Conservation (phyloP, 2,329 filamentous ascomycete genomes). For the Xylaria sp. region DNA sequence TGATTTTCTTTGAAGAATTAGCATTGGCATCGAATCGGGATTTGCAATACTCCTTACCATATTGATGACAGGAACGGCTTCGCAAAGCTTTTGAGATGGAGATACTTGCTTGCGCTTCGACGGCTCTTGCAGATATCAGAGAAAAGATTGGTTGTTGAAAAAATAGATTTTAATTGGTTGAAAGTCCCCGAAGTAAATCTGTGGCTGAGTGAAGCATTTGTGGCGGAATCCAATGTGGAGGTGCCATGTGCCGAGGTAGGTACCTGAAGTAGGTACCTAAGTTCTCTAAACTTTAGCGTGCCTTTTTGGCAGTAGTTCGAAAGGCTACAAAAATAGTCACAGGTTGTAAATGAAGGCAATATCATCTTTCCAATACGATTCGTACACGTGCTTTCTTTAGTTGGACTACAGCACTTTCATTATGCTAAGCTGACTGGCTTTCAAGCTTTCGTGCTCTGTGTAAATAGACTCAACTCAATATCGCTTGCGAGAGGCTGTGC, state of each 20-base stretch:
- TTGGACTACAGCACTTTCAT: neutral
- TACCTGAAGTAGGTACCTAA: neutral
- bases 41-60: conserved; percentile 26
- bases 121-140: conserved; percentile 19
- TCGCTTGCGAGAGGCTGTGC: too few relatives aligned
- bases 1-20: conserved; percentile 37
- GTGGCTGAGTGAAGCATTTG: conserved; percentile 28
- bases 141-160: conserved; percentile 25
- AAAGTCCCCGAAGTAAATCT: neutral
- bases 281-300: too few relatives aligned
- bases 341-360: conserved; percentile 1
- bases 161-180: conserved; percentile 36
- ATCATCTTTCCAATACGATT: neutral
- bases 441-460: neutral
- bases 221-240: conserved; percentile 14
- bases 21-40: neutral
- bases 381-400: neutral
- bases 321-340: neutral
- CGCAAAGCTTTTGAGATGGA: conserved; percentile 6
- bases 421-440: neutral
- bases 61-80: conserved; percentile 13
- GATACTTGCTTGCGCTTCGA: neutral
- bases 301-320: neutral
- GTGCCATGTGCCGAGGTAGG: neutral
- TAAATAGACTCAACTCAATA: too few relatives aligned